Base-by-base conservation (phyloP, 306 rosid species). In the Clitoria ternatea region DNA sequence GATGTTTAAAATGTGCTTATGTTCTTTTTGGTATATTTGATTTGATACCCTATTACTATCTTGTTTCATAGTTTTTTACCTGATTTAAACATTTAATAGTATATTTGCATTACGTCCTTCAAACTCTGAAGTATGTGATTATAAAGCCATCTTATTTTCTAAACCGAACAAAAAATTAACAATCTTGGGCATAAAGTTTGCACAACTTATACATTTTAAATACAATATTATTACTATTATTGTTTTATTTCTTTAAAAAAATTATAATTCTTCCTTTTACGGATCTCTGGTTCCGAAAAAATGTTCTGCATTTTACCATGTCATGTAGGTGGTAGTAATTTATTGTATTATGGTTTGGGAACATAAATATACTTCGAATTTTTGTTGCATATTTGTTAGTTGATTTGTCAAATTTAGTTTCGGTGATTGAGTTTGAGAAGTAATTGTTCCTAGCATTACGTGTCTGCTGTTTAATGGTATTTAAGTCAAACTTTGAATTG, bases 401-500 rank as follows among this genome's bases (percentile, higher is more conserved):
- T 65, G 18, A 19, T 53, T 56, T 12, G 19, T 47, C 36, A 63
- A 55, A 1, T 32, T 36, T 56, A 7, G 39, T 20, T 36, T 36
- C n/a, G 32, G 48, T 13, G 13, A 23, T 47, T 5, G 57, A 35
- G 12, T 65, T 57, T 37, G 40, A 19, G 15, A 72, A 56, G 20
- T 63, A 63, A 39, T 35, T 56, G 32, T 32, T 78, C 44, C 63
- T 56, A 32, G 26, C 30, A 18, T 20, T 30, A 39, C 19, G 0
- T 39, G n/a, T 57, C 18, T 18, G 1, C 29, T 76, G 45, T 8
- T 48, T n/a, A 30, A 30, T 37, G 70, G 23, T 73, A 18, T 70
- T 68, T 70, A 45, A 54, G 56, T 45, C 56, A 57, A 48, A 32
- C 53, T 73, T 67, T 73, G 59, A 79, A 32, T 18, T 42, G 10